Conservation (phyloP, 371 early-diverging fungal species). For the Lichtheimia ramosa region DNA sequence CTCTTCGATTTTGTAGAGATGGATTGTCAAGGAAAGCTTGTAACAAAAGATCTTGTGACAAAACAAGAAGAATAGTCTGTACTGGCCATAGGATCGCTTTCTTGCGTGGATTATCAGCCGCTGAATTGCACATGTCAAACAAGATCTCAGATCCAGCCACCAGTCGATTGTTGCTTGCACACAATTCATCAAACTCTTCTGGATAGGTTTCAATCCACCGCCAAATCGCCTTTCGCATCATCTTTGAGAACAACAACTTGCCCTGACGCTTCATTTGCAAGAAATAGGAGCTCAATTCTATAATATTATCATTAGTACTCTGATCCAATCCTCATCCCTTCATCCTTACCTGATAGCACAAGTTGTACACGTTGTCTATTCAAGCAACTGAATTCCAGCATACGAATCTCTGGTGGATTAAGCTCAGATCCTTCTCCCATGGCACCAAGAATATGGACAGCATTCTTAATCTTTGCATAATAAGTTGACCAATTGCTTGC, state of each 20-base stretch:
- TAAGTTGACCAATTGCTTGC: slow-evolving; percentile 80
- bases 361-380: slow-evolving; percentile 24
- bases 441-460: slow-evolving; percentile 35
- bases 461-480: slow-evolving; percentile 57
- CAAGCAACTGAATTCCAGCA: slow-evolving; percentile 31
- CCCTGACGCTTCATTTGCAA: slow-evolving; percentile 64
- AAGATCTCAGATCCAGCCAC: slow-evolving; percentile 75
- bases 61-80: slow-evolving; percentile 70
- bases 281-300: slow-evolving; percentile 67
- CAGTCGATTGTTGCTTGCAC: slow-evolving; percentile 55
- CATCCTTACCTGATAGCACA: slow-evolving; percentile 30
- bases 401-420: slow-evolving; percentile 31
- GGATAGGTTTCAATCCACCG: slow-evolving; percentile 85
- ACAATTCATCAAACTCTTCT: slow-evolving; percentile 66
- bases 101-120: slow-evolving; percentile 66
- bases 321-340: slow-evolving; percentile 4
- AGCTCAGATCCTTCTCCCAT: slow-evolving; percentile 22
- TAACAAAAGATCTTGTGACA: slow-evolving; percentile 72
- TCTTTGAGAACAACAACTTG: slow-evolving; percentile 65
- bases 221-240: slow-evolving; percentile 80
- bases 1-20: slow-evolving; percentile 31
- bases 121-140: slow-evolving; percentile 69
- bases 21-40: slow-evolving; percentile 5
- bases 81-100: slow-evolving; percentile 77
- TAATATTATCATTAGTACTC: slow-evolving; percentile 59